These are phyloP conservation scores for Kodamaea fungicola DNA, from an alignment of 1,139 yeast species.

Conservation along the genomic window DNA sequence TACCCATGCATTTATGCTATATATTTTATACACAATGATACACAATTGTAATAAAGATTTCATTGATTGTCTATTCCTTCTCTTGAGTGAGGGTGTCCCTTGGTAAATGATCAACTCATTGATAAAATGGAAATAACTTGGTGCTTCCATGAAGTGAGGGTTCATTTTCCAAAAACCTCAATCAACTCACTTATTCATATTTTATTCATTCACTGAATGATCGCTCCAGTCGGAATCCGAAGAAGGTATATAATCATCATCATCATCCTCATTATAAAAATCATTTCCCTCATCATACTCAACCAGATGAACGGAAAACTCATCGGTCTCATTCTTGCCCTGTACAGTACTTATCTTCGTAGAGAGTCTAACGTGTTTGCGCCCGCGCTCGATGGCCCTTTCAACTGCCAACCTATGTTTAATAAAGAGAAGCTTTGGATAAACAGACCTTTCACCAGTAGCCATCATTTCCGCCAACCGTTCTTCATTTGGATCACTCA, in stretches of 20 bases:
- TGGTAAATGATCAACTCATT: too few species aligned
- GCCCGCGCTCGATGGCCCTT: slow-evolving; percentile 57
- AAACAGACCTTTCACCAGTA: slow-evolving; percentile 66
- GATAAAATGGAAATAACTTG: too few species aligned
- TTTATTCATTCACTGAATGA: not conserved
- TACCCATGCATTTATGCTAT: too few species aligned
- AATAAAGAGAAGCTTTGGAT: slow-evolving; percentile 63
- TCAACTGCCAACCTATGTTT: slow-evolving; percentile 63
- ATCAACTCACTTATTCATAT: too few species aligned
- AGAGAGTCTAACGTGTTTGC: slow-evolving; percentile 21
- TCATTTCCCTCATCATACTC: slow-evolving; percentile 17
- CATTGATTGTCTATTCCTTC: too few species aligned
- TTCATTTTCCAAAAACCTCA: too few species aligned
- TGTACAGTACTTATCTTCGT: slow-evolving; percentile 8
- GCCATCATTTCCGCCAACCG: slow-evolving; percentile 52
- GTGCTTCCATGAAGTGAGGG: too few species aligned
- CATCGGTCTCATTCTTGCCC: slow-evolving; percentile 6
- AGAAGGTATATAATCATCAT: slow-evolving; percentile 5
- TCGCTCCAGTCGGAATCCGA: slow-evolving; percentile 5
- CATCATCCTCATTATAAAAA: slow-evolving; percentile 5
- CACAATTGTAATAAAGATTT: too few species aligned
- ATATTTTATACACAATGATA: too few species aligned
- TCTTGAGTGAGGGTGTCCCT: too few species aligned
- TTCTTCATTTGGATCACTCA: slow-evolving; percentile 65
- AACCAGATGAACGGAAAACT: slow-evolving; percentile 10